These are phyloP conservation scores for Exophiala alcalophila DNA, from an alignment of 2,329 filamentous ascomycete genomes.

Conservation along the genomic window DNA sequence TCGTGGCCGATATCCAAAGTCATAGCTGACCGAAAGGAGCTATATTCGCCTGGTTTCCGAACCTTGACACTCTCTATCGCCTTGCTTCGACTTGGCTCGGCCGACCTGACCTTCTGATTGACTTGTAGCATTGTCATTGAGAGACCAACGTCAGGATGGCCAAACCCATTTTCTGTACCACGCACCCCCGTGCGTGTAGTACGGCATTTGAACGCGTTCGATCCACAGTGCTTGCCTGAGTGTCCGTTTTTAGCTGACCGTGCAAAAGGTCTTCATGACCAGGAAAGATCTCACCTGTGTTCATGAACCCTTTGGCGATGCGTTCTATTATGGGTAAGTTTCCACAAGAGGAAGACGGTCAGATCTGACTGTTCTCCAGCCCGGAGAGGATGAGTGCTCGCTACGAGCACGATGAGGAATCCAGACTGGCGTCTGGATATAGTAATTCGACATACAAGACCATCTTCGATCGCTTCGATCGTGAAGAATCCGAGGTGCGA, in stretches of 20 bases:
- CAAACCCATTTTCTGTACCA: constrained; percentile 86
- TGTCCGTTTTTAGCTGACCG: constrained; percentile 14
- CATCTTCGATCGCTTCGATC: constrained; percentile 72
- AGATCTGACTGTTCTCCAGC: constrained; percentile 50
- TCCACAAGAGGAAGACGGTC: neutral
- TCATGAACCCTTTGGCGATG: constrained; percentile 95
- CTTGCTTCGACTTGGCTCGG: constrained; percentile 1
- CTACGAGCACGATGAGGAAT: constrained; percentile 67
- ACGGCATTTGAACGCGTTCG: constrained; percentile 90
- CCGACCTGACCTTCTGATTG: constrained; percentile 8
- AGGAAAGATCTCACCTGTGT: constrained; percentile 78
- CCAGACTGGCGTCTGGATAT: constrained; percentile 44
- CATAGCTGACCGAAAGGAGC: constrained; percentile 24
- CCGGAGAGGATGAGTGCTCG: constrained; percentile 80
- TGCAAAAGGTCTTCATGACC: constrained; percentile 86
- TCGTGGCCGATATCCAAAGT: constrained; percentile 2
- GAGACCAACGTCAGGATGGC: constrained; percentile 23
- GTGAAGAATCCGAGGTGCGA: constrained; percentile 70
- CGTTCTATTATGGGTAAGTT: constrained; percentile 69
- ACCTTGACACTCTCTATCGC: constrained; percentile 24
- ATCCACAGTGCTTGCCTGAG: neutral
- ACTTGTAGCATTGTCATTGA: constrained; percentile 27
- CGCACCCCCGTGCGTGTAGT: constrained; percentile 91
- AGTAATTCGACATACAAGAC: constrained; percentile 50
- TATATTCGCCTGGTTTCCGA: constrained; percentile 15